These are phyloP conservation scores for Sabuloglossum arenarium DNA, from an alignment of 495 filamentous ascomycete species.

Conservation along the genomic window DNA sequence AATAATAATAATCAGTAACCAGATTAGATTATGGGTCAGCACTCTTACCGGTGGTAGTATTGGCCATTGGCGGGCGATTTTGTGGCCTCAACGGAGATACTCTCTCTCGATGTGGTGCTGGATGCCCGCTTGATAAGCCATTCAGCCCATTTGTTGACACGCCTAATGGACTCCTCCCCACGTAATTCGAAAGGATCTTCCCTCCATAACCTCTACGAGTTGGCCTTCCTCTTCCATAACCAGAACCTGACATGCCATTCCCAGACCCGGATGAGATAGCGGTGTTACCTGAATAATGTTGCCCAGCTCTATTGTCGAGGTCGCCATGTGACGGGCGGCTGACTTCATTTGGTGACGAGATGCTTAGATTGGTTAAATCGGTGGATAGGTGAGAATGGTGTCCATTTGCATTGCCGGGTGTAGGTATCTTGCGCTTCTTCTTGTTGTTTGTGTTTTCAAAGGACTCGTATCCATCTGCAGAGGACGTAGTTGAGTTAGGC, in stretches of 20 bases:
- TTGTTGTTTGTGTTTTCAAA: constrained; percentile 99
- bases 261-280: constrained; percentile 22
- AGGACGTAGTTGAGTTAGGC: constrained; percentile 17
- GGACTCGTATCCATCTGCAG: constrained; percentile 78
- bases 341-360: constrained; percentile 25
- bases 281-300: constrained; percentile 34
- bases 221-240: constrained; percentile 49
- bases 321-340: constrained; percentile 22
- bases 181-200: constrained; percentile 12
- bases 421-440: constrained; percentile 96
- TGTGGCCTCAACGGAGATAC: background rate
- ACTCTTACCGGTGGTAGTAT: constrained; percentile 8
- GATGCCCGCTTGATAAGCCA: constrained; percentile 17
- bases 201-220: background rate
- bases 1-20: too few species aligned
- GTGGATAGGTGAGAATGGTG: constrained; percentile 41
- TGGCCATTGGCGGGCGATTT: constrained; percentile 14
- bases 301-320: constrained; percentile 24
- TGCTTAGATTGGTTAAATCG: constrained; percentile 40
- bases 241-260: constrained; percentile 50
- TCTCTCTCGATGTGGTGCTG: background rate
- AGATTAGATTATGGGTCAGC: constrained; percentile 4
- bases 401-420: constrained; percentile 44
- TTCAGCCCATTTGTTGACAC: constrained; percentile 31
- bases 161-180: constrained; percentile 45